Evolutionary conservation across 108 stramenopile genomes (phyloP).

Genomic region (Fistulifera pelliculosa): DNA sequence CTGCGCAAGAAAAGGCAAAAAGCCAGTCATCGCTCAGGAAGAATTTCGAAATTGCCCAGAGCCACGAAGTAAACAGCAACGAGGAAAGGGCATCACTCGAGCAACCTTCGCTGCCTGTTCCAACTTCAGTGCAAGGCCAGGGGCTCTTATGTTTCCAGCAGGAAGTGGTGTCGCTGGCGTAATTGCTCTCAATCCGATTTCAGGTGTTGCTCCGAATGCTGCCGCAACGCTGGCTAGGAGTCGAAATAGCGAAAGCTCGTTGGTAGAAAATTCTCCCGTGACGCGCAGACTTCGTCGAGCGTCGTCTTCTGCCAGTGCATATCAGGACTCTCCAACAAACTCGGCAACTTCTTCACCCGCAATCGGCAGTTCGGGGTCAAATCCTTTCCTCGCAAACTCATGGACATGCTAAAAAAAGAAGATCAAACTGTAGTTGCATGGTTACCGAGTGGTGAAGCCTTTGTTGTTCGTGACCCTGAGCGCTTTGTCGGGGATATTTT

Average conservation of each 20-base stretch:
- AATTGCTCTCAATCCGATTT: conserved; percentile 18
- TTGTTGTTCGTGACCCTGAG: conserved; percentile 79
- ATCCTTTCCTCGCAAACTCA: conserved; percentile 84
- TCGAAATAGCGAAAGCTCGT: background rate
- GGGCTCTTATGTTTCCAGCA: conserved; percentile 25
- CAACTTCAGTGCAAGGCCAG: conserved; percentile 11
- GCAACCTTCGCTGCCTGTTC: conserved; percentile 6
- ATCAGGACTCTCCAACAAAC: conserved; percentile 18
- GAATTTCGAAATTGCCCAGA: conserved; percentile 24
- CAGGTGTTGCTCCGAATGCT: background rate
- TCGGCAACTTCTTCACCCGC: conserved; percentile 26
- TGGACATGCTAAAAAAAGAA: conserved; percentile 86
- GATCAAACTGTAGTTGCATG: conserved; percentile 64
- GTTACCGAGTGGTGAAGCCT: conserved; percentile 83
- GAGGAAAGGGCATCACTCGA: background rate
- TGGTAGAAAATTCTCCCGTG: conserved; percentile 6
- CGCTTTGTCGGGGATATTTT: conserved; percentile 66
- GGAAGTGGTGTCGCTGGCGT: conserved; percentile 10
- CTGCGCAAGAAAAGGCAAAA: conserved; percentile 36
- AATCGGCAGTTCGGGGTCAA: conserved; percentile 32
- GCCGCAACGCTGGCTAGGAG: background rate
- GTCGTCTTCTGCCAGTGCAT: conserved; percentile 4
- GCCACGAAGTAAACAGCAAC: background rate
- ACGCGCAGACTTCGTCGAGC: conserved; percentile 10
- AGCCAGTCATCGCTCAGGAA: conserved; percentile 24